Conservation (phyloP, 169 alveolate genomes). For the Plasmodium billcollinsi region DNA sequence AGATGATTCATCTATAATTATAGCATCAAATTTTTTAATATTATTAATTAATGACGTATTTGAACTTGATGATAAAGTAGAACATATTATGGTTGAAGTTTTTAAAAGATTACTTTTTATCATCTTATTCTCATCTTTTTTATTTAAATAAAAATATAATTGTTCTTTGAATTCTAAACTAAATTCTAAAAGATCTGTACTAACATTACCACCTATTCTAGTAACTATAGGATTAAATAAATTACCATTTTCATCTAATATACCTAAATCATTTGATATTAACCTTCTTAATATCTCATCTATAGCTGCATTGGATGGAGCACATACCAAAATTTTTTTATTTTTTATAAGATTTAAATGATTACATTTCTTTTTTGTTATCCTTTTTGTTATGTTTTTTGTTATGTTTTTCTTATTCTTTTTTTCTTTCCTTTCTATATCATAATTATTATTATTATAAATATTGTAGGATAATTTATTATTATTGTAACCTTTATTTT, state of each 20-base stretch:
- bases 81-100: constrained; percentile 91
- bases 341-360: constrained; percentile 34
- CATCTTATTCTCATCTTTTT: constrained; percentile 18
- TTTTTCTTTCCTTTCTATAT: neutral
- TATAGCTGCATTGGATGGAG: constrained; percentile 99
- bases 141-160: constrained; percentile 77
- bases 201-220: constrained; percentile 93
- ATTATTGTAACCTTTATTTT: no score
- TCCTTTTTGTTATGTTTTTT: neutral
- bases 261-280: constrained; percentile 84
- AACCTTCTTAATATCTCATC: constrained; percentile 98
- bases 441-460: neutral
- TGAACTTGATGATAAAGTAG: constrained; percentile 94
- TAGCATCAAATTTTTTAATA: constrained; percentile 92
- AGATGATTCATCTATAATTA: constrained; percentile 98
- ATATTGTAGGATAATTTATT: neutral
- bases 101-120: constrained; percentile 85
- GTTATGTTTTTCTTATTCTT: neutral
- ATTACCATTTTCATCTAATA: constrained; percentile 89
- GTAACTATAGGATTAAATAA: constrained; percentile 89
- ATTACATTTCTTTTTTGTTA: neutral
- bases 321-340: constrained; percentile 95
- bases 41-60: constrained; percentile 86
- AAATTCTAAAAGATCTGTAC: constrained; percentile 89
- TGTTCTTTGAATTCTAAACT: constrained; percentile 90